Evolutionary conservation across 179 eudicot species (phyloP).

Genomic region (Gypsophila paniculata): DNA sequence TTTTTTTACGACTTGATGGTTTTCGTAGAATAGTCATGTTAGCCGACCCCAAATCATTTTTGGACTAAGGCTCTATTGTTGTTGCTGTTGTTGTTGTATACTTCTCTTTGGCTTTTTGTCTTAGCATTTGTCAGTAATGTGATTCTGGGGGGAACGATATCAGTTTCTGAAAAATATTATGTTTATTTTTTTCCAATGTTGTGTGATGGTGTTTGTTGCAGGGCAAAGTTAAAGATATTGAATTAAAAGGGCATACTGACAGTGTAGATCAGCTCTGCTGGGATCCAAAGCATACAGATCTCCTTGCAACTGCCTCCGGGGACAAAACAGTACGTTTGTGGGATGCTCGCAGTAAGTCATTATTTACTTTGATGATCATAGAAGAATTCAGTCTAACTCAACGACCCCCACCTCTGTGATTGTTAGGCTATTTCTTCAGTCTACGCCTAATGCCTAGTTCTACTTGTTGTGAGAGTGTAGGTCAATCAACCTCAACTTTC

Average conservation of each 20-base stretch:
- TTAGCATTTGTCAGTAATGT: too few relatives aligned
- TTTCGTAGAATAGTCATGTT: too few relatives aligned
- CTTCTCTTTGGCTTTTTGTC: too few relatives aligned
- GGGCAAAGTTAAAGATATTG: slow-evolving; percentile 90
- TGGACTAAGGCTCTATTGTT: too few relatives aligned
- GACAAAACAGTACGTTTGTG: slow-evolving; percentile 95
- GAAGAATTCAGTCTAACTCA: background rate
- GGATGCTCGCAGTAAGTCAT: slow-evolving; percentile 96
- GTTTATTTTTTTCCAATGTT: background rate
- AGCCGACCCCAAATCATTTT: too few relatives aligned
- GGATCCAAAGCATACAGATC: slow-evolving; percentile 92
- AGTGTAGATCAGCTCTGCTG: slow-evolving; percentile 98
- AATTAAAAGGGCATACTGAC: slow-evolving; percentile 89
- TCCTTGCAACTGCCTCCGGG: slow-evolving; percentile 94
- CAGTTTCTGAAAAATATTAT: background rate
- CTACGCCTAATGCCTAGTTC: background rate
- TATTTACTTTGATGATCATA: slow-evolving; percentile 1
- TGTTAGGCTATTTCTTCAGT: background rate
- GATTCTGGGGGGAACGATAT: too few relatives aligned
- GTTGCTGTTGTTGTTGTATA: too few relatives aligned
- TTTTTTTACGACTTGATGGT: too few relatives aligned
- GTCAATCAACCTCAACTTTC: background rate
- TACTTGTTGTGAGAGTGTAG: background rate
- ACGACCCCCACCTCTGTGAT: background rate
- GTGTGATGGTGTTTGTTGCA: slow-evolving; percentile 26